Evolutionary conservation across 2,329 filamentous ascomycete species (phyloP), one percentile per base, ranked within the genome.

Genomic region (Exophiala dermatitidis): DNA sequence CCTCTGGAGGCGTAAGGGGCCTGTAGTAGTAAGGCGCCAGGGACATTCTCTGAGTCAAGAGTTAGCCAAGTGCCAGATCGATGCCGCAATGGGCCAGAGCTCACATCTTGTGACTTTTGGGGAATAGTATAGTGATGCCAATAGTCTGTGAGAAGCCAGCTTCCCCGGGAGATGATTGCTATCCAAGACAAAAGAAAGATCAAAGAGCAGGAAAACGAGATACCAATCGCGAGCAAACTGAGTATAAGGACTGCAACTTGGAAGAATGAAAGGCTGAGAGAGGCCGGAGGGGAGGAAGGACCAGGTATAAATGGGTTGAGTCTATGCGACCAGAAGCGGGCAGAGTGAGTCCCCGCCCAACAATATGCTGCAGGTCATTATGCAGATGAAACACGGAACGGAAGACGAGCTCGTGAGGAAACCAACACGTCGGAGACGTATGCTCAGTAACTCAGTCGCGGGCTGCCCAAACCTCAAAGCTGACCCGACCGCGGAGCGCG

Each of bases 1-100:
- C 57, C 38, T 65, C 63, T 48, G 74, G 72, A 55, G 74, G 74
- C 46, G 74, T 76, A 30, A 66, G 67, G 47, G 73, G 73, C 60
- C 68, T 68, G 60, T 71, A 74, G 60, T 66, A 70, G 56, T 70
- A 68, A 54, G 69, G 67, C 58, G 69, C 66, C 53, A 70, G 62
- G 62, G 70, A 69, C 71, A 74, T 73, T 60, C 63, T 72, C 47
- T 46, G 45, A 50, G 26, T 38, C 48, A 53, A 41, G 32, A 45
- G 52, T 61, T 44, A 62, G 50, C 12, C 30, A 5, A 3, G 32
- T 8, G 46, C 3, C 32, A 30, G 12, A 36, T 37, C 48, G 32
- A 57, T 53, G 56, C 52, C 52, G 44, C 49, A 42, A 48, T 19
- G 19, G n/a, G 38, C 30, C 29, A 34, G 50, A 10, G 55, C 57